Conservation (phyloP, 179 eudicot genomes). For the Gypsophila paniculata region DNA sequence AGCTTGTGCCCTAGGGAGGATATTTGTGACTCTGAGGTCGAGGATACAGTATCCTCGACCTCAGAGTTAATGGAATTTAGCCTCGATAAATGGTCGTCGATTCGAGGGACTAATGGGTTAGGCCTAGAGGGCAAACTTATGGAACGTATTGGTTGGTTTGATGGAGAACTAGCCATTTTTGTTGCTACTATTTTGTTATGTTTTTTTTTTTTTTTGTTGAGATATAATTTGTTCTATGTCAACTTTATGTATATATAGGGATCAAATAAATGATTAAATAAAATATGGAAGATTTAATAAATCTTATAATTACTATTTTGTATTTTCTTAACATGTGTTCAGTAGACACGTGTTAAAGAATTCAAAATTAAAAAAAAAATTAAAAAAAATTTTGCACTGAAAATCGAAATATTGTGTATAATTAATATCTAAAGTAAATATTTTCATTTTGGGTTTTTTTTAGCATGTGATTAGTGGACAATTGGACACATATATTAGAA, state of each 20-base stretch:
- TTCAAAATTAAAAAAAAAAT: no score
- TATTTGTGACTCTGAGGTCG: constrained; percentile 25
- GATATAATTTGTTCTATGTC: background rate
- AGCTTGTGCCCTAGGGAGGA: constrained; percentile 27
- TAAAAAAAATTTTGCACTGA: no score
- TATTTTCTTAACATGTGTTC: background rate
- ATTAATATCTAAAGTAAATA: no score
- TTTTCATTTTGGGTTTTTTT: no score
- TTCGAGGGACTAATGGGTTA: constrained; percentile 34
- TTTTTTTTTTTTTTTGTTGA: background rate
- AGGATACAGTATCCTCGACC: constrained; percentile 5
- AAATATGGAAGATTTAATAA: constrained; percentile 17
- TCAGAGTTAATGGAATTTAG: constrained; percentile 22
- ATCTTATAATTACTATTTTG: constrained; percentile 11
- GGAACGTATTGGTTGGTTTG: constrained; percentile 42
- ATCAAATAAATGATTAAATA: background rate
- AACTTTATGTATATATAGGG: constrained; percentile 15
- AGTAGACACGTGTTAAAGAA: no score
- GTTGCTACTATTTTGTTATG: constrained; percentile 1
- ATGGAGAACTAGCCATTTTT: constrained; percentile 35
- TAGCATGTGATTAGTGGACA: no score
- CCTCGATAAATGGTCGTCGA: constrained; percentile 28
- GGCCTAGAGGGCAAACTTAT: constrained; percentile 45
- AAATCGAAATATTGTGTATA: no score
- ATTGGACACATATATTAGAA: no score